Base-by-base conservation (phyloP, 1,284 basidiomycete species). In the Ustilago esculenta region DNA sequence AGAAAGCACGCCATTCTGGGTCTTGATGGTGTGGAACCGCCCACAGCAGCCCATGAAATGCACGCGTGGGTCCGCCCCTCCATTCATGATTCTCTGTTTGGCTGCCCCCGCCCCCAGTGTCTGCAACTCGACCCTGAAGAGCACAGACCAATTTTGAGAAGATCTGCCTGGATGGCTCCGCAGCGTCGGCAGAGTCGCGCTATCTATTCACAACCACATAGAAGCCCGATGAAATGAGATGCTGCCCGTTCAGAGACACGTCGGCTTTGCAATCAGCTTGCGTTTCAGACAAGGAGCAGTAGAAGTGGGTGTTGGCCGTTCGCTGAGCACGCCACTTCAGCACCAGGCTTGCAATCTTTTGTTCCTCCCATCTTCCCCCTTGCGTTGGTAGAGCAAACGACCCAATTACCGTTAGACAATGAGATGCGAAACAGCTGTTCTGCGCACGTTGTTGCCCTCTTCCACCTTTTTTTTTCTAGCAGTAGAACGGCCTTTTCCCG, bases 131-230 rank as follows among this genome's bases (percentile, higher is more conserved):
- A 65, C 54, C 61, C 61, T 65, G 50, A 54, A 41, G 36, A 63
- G 61, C 61, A 65, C 61, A 65, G 61, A 57, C 61, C 61, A 65
- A 15, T 58, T 58, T 47, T 47, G 24, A 57, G 61, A 65, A 65
- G 61, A 65, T 45, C 25, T n/a, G n/a, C n/a, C n/a, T n/a, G n/a
- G n/a, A n/a, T n/a, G n/a, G n/a, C n/a, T n/a, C n/a, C n/a, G n/a
- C n/a, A n/a, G n/a, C n/a, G n/a, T 36, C 60, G 50, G 45, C 45
- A 49, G 30, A 24, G 54, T 64, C 48, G 61, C 54, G 61, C 61
- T 33, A 30, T 51, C 25, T 34, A 18, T 10, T 18, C 18, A 17
- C n/a, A 10, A 15, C 23, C 7, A 34, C n/a, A n/a, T n/a, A n/a
- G n/a, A n/a, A n/a, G n/a, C n/a, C n/a, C n/a, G n/a, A n/a, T n/a